Base-by-base conservation (phyloP, 2,329 filamentous ascomycete species). In the Ophiocordyceps camponoti-saundersi region DNA sequence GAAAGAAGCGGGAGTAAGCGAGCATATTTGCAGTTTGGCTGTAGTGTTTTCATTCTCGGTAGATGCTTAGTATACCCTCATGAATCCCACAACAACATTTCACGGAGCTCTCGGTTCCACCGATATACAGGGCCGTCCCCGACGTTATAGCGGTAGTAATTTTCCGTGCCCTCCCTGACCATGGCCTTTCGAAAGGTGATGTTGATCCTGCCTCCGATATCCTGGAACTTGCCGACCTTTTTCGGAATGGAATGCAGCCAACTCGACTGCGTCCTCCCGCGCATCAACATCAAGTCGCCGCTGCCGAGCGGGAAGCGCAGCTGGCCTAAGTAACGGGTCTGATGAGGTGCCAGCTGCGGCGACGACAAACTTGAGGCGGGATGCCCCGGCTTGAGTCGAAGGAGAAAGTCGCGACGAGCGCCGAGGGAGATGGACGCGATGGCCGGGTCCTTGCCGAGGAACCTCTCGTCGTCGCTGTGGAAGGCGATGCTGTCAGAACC, bases 131-230 rank as follows among this genome's bases (percentile, higher is more conserved):
- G 70, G 1, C 85, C 84, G 39, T 62, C 71, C 0, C 85, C 84
- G 45, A 89, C 81, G 63, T 90, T 90, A 63, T 90, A 90, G 57
- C 79, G 76, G 61, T 90, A 88, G 60, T 90, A 89, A 61, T 90
- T 90, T 55, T 86, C 80, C 26, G 83, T 89, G 1, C 83, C 84
- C 3, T 68, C 81, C 53, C 73, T 81, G 21, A 83, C 70, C 68
- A 86, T 71, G 21, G 82, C 85, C 53, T 71, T 73, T 26, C 85
- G 68, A 57, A 89, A 86, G 0, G 85, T 90, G 51, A 90, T 88
- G 57, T 90, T 90, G 53, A 83, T 80, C 44, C 79, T 67, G 3
- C 77, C 77, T 22, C 77, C 74, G 29, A 81, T 79, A 45, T 71
- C 71, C 29, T 72, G 72, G 42, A 75, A 76, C 58, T 72, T 76